A percentile compares a stretch with the other conserved stretches of the same genome.
Conservation (phyloP, 2,329 filamentous ascomycete species). For the Chrysoporthe deuterocubensis region DNA sequence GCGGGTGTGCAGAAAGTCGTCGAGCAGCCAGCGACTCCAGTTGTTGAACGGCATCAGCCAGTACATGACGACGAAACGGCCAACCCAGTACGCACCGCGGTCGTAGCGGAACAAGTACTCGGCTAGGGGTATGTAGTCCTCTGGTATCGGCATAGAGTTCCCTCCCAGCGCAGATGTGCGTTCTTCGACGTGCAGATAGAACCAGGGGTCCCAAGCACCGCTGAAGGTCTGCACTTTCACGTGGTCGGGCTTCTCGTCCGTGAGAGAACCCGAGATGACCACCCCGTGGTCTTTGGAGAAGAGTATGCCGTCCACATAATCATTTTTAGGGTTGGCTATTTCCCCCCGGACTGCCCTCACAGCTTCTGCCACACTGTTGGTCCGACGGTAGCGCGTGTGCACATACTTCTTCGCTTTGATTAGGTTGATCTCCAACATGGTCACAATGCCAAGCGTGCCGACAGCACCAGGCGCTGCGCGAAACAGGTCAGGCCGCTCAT, state of each 20-base stretch:
- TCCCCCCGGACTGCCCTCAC: constrained; percentile 54
- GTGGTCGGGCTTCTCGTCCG: constrained; percentile 52
- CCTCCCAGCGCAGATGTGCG: constrained; percentile 39
- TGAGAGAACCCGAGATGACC: constrained; percentile 66
- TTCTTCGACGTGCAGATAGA: constrained; percentile 70
- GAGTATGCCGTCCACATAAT: constrained; percentile 77
- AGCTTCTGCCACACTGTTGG: constrained; percentile 52
- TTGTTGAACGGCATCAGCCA: constrained; percentile 67
- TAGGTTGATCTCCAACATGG: constrained; percentile 67
- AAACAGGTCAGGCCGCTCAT: constrained; percentile 59
- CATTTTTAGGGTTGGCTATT: constrained; percentile 50
- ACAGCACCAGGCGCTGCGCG: constrained; percentile 68
- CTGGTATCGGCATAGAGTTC: constrained; percentile 1
- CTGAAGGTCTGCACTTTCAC: constrained; percentile 56
- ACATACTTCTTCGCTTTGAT: constrained; percentile 65
- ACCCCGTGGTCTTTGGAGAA: constrained; percentile 66
- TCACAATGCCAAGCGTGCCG: constrained; percentile 70
- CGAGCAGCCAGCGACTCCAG: constrained; percentile 69
- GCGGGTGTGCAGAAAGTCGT: constrained; percentile 74
- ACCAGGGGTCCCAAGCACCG: constrained; percentile 72
- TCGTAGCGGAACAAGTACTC: constrained; percentile 81
- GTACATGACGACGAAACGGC: constrained; percentile 67
- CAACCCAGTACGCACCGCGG: constrained; percentile 76
- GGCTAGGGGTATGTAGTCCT: constrained; percentile 67
- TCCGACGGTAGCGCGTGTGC: constrained; percentile 63